Evolutionary conservation across 2,329 filamentous ascomycete genomes (phyloP), one percentile per base, ranked within the genome.

Genomic region (Penicillium sp.): DNA sequence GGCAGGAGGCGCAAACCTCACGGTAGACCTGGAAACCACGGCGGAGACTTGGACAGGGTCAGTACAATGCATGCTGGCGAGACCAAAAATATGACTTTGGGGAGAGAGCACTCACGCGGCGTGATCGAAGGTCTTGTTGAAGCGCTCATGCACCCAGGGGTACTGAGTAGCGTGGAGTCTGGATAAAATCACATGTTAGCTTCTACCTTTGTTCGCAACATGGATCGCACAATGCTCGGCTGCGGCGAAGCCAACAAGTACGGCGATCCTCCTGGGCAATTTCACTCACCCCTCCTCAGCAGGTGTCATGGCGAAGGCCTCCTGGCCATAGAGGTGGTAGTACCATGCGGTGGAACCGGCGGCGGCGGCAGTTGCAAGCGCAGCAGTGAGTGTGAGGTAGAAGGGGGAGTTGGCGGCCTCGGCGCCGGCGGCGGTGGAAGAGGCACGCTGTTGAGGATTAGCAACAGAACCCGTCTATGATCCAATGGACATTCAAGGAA

Each of bases 11-110:
- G 85, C 94, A 99, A 73, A 99, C 94, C 82, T 99, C 94, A 70
- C 89, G 91, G 85, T 99, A 99, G 75, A 99, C 94, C 82, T 96
- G 93, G 87, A 97, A 99, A 81, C 94, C 94, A 83, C 94, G 93
- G 78, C 94, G 94, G 68, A 99, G 92, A 72, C 93, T 96, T 40
- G 27, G 29, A 42, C n/a, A 13, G 35, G n/a, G 37, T 57, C 41
- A 57, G 50, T 54, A 47, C 10, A 25, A 19, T 25, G 45, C 21
- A 23, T 47, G 27, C 25, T 10, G 27, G 50, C 25, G 37, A 33
- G n/a, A 42, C 42, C 35, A 57, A 48, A 42, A 48, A 54, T 54
- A 10, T 42, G 25, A 48, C 54, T 59, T 63, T 50, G 47, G 49
- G 51, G 50, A 45, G 25, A 47, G 27, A 56, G 45, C 66, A 82